Evolutionary conservation across 192 early-diverging fungal species (phyloP), one percentile per base, ranked within the genome.

Genomic region (Phycomyces nitens): DNA sequence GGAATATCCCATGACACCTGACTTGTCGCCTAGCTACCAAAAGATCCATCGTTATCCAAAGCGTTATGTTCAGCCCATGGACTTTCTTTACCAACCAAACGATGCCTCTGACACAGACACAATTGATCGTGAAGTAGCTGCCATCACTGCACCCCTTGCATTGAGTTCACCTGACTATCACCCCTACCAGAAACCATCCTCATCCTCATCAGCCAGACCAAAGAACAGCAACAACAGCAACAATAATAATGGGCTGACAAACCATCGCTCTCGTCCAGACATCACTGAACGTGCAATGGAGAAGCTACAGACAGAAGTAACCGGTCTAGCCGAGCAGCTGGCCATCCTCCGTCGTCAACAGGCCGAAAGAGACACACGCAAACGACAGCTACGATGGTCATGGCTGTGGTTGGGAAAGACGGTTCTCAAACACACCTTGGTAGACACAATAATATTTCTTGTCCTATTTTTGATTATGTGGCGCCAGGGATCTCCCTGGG

Each of bases 51-150:
- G 29, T 34, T 34, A 7, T 2, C 29, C 29, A 34, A 60, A 21
- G 9, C 49, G 39, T 51, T 51, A 39, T 34, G 60, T 62, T 22
- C 60, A 52, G 16, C 60, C 60, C 2, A 62, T 62, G 60, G 60
- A 62, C 24, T 62, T 62, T 39, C 18, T 62, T 52, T 29, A 50
- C 3, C 58, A 44, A 38, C 14, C 16, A 21, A 44, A 21, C 2
- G 60, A 62, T 4, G 26, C 51, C 18, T 68, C 66, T 3, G 66
- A 68, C 9, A 51, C 58, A 0, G 66, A 68, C 47, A 60, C 66
- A 9, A 39, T 68, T 47, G 66, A 68, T 55, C 66, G 53, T 2
- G 66, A 68, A 44, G 66, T 68, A 38, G 66, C 66, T 8, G 58
- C 57, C 11, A 44, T 41, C 20, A 68, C 66, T 9, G 50, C 66